These are phyloP conservation scores for Debaryomyces robertsiae DNA, from an alignment of 1,139 yeast species.

Conservation along the genomic window DNA sequence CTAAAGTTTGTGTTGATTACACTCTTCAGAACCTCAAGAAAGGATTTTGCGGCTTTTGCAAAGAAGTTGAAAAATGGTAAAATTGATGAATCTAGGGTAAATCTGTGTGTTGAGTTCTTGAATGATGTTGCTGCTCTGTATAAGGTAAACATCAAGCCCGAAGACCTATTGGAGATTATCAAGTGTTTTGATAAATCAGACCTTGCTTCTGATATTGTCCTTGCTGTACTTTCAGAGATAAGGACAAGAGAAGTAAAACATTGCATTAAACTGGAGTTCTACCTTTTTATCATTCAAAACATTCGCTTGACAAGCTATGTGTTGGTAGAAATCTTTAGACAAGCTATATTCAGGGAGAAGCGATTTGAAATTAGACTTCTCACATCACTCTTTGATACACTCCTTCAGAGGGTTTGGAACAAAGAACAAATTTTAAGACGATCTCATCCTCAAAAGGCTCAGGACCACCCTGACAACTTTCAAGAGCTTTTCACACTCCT, in stretches of 20 bases:
- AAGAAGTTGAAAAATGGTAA: constrained; percentile 9
- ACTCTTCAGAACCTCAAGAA: constrained; percentile 5
- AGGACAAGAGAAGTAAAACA: background rate
- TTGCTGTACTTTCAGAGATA: background rate
- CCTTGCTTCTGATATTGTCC: constrained; percentile 3
- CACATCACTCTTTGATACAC: constrained; percentile 17
- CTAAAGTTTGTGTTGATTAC: background rate
- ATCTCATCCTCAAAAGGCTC: background rate
- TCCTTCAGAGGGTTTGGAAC: constrained; percentile 14
- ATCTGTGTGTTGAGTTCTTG: constrained; percentile 5
- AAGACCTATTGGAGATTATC: constrained; percentile 1
- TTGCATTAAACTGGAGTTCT: background rate
- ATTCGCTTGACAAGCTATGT: constrained; percentile 19
- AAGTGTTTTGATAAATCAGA: constrained; percentile 7
- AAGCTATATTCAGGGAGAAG: constrained; percentile 20
- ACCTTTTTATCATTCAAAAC: constrained; percentile 4
- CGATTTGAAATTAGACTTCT: constrained; percentile 19
- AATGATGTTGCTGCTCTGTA: background rate
- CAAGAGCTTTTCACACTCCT: constrained; percentile 18
- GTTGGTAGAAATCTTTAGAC: constrained; percentile 27
- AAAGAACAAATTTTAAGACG: constrained; percentile 8
- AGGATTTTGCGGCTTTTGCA: constrained; percentile 4
- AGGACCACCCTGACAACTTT: constrained; percentile 19
- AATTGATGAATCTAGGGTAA: constrained; percentile 4
- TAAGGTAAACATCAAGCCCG: background rate